Percentiles rank a stretch among this genome's conserved stretches.
phyloP scores from a whole-genome alignment of 257 asterid genomes.

The Rubia yunnanensis region DNA sequence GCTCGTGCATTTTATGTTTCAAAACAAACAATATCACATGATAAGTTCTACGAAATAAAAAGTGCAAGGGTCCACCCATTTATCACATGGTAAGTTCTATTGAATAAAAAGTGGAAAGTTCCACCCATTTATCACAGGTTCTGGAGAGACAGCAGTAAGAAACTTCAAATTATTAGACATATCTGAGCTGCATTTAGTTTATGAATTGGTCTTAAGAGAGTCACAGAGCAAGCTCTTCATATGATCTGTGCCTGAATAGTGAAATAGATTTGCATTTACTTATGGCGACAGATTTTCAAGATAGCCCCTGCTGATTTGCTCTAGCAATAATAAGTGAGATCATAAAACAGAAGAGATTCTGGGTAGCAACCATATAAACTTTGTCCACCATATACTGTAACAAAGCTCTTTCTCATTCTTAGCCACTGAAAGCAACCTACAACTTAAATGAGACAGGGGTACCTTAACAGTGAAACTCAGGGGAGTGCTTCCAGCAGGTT shows the following conservation, averaged over 20 bases:
- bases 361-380: not conserved
- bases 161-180: not conserved
- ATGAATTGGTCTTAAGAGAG: not conserved
- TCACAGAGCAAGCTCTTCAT: not conserved
- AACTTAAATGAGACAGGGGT: constrained; percentile 11
- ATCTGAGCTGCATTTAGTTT: too few relatives aligned
- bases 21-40: not conserved
- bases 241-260: not conserved
- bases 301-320: not conserved
- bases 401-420: not conserved
- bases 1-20: not conserved
- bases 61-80: not conserved
- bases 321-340: not conserved
- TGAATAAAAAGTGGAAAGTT: not conserved
- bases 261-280: not conserved
- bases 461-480: constrained; percentile 90
- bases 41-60: not conserved
- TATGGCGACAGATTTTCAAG: not conserved
- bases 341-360: not conserved
- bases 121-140: not conserved
- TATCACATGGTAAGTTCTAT: not conserved
- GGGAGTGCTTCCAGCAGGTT: constrained; percentile 85
- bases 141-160: not conserved
- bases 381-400: not conserved
- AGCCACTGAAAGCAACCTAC: not conserved